A percentile compares a stretch with the other conserved stretches of the same genome.
Evolutionary conservation across 139 green algal species (phyloP).

Genomic region (Coccomyxa sp.): DNA sequence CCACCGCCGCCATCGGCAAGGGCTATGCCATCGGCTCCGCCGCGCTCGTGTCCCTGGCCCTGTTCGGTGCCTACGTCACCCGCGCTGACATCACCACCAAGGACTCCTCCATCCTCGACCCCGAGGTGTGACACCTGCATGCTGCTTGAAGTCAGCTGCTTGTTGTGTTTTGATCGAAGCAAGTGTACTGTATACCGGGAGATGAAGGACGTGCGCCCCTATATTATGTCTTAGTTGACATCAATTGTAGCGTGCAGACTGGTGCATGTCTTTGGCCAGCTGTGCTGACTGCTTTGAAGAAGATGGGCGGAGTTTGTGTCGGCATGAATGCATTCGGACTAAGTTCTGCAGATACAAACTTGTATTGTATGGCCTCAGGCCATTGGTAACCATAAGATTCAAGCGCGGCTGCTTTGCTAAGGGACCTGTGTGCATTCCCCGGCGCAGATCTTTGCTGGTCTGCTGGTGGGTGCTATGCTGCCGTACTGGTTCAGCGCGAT

Average conservation of each 20-base stretch:
- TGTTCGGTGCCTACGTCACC: slow-evolving; percentile 94
- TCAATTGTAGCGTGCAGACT: too few relatives aligned
- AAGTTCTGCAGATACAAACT: too few relatives aligned
- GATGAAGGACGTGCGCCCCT: not conserved
- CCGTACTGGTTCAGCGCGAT: slow-evolving; percentile 98
- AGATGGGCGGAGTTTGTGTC: too few relatives aligned
- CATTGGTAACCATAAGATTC: too few relatives aligned
- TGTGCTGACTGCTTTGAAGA: too few relatives aligned
- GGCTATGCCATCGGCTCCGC: slow-evolving; percentile 97
- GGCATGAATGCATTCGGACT: too few relatives aligned
- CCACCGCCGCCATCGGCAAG: slow-evolving; percentile 96
- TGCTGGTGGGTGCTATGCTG: slow-evolving; percentile 94
- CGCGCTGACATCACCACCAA: slow-evolving; percentile 74
- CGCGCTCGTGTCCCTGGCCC: slow-evolving; percentile 93
- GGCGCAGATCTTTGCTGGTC: slow-evolving; percentile 76
- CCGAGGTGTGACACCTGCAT: slow-evolving; percentile 42
- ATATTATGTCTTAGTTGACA: too few relatives aligned
- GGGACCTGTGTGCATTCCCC: not conserved
- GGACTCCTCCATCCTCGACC: slow-evolving; percentile 89
- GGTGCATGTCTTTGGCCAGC: too few relatives aligned
- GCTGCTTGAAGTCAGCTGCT: not conserved
- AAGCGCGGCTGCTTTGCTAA: too few relatives aligned
- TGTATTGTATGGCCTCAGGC: too few relatives aligned
- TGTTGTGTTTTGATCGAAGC: too few relatives aligned
- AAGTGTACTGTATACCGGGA: too few relatives aligned